Base-by-base conservation (phyloP, 257 asterid species). In the Verbena officinalis region DNA sequence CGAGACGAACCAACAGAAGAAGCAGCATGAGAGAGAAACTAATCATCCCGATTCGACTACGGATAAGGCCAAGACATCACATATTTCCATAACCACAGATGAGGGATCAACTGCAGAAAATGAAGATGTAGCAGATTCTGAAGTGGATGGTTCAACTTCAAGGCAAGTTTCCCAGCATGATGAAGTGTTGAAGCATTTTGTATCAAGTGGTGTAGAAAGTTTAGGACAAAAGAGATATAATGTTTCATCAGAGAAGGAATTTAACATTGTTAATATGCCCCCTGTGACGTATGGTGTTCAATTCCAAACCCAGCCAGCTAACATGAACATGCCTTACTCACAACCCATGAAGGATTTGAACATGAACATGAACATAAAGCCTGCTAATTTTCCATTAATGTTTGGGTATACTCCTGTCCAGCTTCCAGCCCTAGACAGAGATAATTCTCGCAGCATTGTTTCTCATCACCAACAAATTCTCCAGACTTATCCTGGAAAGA, bases 71-170 rank as follows among this genome's bases (percentile, higher is more conserved):
- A 86, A 79, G 84, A 72, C 68, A 20, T 87, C 99, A 11, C 94
- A 90, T 78, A 90, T 88, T 80, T 90, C 97, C 68, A 83, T 90
- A 56, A 86, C 85, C 65, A 90, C 99, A 0, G 95, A 91, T 53
- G 99, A 90, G 63, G 97, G 92, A 36, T 90, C 96, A 30, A 84
- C 99, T 46, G 99, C 96, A 11, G 99, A 94, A 45, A 90, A 90
- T 74, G 99, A 94, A 78, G 99, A 91, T 50, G 96, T 90, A 2
- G 96, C 95, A 23, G 99, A 94, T 78, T 94, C 99, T 27, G 99
- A 90, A 75, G 86, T 81, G 20, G 96, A 83, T 62, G 91, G 90
- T 59, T 82, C 96, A 27, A 82, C 90, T 15, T 85, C 96, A 19
- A 84, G 84, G 84, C 91, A 74, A 53, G 73, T 57, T 52, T 55